Evolutionary conservation across 208 protist genomes (phyloP), one percentile per base, ranked within the genome.

Genomic region (Leishmania braziliensis): DNA sequence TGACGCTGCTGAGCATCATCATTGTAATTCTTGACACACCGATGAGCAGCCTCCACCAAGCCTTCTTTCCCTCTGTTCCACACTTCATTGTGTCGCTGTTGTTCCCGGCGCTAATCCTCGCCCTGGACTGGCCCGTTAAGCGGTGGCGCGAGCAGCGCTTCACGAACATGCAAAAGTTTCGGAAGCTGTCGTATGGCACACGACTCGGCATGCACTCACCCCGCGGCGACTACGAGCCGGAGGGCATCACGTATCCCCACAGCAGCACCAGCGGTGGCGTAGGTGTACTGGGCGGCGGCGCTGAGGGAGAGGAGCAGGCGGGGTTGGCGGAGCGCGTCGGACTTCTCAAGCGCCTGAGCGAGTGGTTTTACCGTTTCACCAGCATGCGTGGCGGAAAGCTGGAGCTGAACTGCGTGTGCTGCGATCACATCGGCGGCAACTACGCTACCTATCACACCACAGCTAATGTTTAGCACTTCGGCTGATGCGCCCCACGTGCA

Each of bases 171-270:
- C 95, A 98, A 69, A 96, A 96, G 75, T 98, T 96, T 63, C 89
- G 93, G 54, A 92, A 95, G 60, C 81, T 98, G 36, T 93, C 88
- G 56, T 98, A 95, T 84, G 94, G 92, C 36, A 98, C 95, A 14
- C 93, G 94, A 3, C 89, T 98, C 5, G 95, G 95, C 56, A 98
- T 98, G 95, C 95, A 98, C 86, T 96, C 92, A 5, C 95, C 95
- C 8, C 86, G 94, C 48, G 95, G 95, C 0, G 95, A 98, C 78
- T 96, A 98, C 80, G 94, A 97, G 75, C 93, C 93, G 46, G 92
- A 97, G 71, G 89, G 91, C 3, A 81, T 89, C 33, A 89, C 86
- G 3, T 92, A 88, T 75, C 86, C 73, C 0, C 81, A 76, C 75
- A 54, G 46, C 62, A 78, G 20, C 56, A 63, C 58, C 33, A 75